Evolutionary conservation across 768 basidiomycete genomes (phyloP).

Genomic region (Kwoniella bestiolae): DNA sequence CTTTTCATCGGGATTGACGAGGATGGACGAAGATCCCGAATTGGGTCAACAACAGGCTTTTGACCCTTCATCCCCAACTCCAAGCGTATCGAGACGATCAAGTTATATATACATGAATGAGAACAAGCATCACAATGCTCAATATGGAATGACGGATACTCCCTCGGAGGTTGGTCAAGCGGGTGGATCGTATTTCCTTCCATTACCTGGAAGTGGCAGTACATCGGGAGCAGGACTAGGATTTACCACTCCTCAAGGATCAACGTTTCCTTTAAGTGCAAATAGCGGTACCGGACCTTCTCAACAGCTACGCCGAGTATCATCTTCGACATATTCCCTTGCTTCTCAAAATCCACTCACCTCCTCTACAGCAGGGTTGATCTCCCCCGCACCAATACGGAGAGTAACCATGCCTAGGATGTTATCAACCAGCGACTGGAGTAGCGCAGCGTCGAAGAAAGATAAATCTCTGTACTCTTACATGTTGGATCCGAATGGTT

Average conservation of each 20-base stretch:
- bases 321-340: constrained; percentile 20
- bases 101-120: constrained; percentile 45
- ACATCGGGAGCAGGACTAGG: constrained; percentile 9
- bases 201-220: constrained; percentile 24
- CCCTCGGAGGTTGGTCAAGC: constrained; percentile 8
- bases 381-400: constrained; percentile 19
- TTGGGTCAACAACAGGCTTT: background rate
- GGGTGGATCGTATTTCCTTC: constrained; percentile 40
- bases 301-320: constrained; percentile 23
- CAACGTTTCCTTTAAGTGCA: constrained; percentile 15
- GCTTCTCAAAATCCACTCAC: background rate
- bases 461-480: constrained; percentile 44
- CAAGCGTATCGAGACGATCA: constrained; percentile 38
- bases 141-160: constrained; percentile 5
- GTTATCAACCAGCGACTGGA: constrained; percentile 42
- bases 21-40: constrained; percentile 29
- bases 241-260: constrained; percentile 19
- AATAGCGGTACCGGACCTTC: background rate
- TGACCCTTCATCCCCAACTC: constrained; percentile 20
- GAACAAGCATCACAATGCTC: constrained; percentile 10
- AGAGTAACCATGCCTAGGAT: constrained; percentile 44
- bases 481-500: constrained; percentile 23
- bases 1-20: constrained; percentile 8
- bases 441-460: constrained; percentile 47
- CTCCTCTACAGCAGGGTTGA: constrained; percentile 3